Evolutionary conservation across 768 basidiomycete genomes (phyloP), one percentile per base, ranked within the genome.

Genomic region (Leccinum subtestaceum): DNA sequence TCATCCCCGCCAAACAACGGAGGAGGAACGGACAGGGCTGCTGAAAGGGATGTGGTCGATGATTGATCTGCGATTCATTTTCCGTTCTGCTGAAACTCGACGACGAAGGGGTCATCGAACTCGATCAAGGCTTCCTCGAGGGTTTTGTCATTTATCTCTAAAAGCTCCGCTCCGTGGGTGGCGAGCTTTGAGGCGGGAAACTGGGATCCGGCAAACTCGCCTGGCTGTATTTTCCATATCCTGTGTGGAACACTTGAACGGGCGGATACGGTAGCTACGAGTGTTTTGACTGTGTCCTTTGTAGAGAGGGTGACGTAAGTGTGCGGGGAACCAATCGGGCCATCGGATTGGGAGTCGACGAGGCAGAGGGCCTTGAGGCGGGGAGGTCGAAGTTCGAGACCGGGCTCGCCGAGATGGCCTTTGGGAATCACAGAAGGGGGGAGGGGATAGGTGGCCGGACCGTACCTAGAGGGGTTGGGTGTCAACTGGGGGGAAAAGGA

Each of bases 381-480:
- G 2, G 88, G 85, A 23, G 91, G 92, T 57, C 82, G 81, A 40
- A 93, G 78, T 73, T 96, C 93, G 54, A 96, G 73, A 12, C 80
- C 70, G 12, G 82, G 72, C 58, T 81, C 73, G 56, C 80, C 80
- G 13, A 72, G 60, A 45, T 77, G 69, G 1, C 88, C 88, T 55
- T 84, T 80, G 8, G 77, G 73, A 60, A 93, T 83, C 52, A 94
- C 87, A 17, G 78, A 80, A 48, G 92, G 84, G 32, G 86, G 83
- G 38, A 95, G 74, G 1, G 83, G 78, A 54, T 79, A 75, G 4
- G 68, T 70, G 4, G 86, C 75, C 45, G 76, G 64, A 9, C 93
- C 93, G 70, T 93, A 94, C 89, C 92, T 95, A 63, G 23, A 32
- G 10, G n/a, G n/a, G 23, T 4, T 52, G 10, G 46, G 29, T 32